Evolutionary conservation across 257 asterid genomes (phyloP), one percentile per base, ranked within the genome.

Genomic region (Gentiana macrophylla): DNA sequence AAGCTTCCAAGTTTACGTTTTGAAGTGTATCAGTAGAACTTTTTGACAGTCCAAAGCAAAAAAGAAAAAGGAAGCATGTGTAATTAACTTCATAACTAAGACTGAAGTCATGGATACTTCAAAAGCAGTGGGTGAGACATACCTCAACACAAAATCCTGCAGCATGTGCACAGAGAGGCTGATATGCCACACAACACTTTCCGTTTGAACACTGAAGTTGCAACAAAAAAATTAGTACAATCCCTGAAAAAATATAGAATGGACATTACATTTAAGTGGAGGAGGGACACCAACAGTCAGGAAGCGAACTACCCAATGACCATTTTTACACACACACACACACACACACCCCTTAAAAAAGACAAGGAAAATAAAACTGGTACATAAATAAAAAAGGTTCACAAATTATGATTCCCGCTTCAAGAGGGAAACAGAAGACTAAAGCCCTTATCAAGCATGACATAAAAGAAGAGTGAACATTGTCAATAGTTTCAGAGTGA

Each of bases 61-160:
- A 52, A 33, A 47, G 50, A 57, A 47, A 53, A 15, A n/a, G 33
- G 13, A 35, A 2, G 12, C 9, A 7, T 8, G 9, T 8, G 12
- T 46, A 12, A 2, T 7, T n/a, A 10, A 49, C 1, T 32, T 48
- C 10, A 48, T 6, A 57, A 13, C 24, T 35, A 45, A 6, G 10
- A 52, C 47, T 41, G 3, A 47, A 60, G 63, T n/a, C n/a, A 45
- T n/a, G 38, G 48, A 47, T 35, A 50, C 10, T 55, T 43, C 12
- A 57, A 46, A 46, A 10, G 49, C 32, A 41, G n/a, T 46, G 47
- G 49, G 35, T 32, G 33, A 38, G 64, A 54, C 60, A 64, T 75
- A 92, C 99, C 99, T 92, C 97, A 56, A 81, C 86, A 70, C 97
- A 92, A 69, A 81, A 92, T 55, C 99, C 99, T 51, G 99, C 99